Evolutionary conservation across 164 flowering plant species (phyloP).

Genomic region (Annona squamosa): DNA sequence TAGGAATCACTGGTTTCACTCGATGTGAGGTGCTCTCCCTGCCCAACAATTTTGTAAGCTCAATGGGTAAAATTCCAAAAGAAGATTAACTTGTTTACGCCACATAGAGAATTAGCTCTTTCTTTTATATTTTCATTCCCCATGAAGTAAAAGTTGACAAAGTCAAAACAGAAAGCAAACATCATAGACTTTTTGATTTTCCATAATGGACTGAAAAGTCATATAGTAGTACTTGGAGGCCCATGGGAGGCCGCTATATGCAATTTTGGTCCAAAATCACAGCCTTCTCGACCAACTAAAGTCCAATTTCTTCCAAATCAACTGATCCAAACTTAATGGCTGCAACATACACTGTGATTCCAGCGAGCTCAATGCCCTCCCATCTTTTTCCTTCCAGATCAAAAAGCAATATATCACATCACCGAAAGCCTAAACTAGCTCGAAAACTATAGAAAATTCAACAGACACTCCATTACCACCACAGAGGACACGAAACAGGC

Average conservation of each 20-base stretch:
- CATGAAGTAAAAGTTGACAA: neutral
- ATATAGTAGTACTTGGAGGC: neutral
- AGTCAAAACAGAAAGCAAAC: too few species aligned
- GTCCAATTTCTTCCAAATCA: neutral
- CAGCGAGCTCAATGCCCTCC: neutral
- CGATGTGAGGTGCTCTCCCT: too few species aligned
- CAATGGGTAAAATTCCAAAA: neutral
- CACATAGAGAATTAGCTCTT: neutral
- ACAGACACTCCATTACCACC: neutral
- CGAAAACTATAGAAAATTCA: neutral
- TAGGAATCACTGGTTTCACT: neutral
- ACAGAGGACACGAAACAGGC: neutral
- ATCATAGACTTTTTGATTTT: too few species aligned
- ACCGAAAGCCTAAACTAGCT: neutral
- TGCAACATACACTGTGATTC: neutral
- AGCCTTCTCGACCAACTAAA: neutral
- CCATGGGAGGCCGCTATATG: neutral
- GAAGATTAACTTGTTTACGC: neutral
- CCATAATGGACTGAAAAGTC: neutral
- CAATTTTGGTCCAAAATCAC: neutral
- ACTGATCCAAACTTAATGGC: neutral
- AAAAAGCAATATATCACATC: neutral
- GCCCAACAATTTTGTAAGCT: neutral
- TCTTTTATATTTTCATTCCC: neutral
- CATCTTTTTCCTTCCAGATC: neutral